A percentile compares a stretch with the other conserved stretches of the same genome.
These are phyloP conservation scores for Globisporangium middletonii DNA, from an alignment of 352 stramenopile genomes.

Conservation along the genomic window DNA sequence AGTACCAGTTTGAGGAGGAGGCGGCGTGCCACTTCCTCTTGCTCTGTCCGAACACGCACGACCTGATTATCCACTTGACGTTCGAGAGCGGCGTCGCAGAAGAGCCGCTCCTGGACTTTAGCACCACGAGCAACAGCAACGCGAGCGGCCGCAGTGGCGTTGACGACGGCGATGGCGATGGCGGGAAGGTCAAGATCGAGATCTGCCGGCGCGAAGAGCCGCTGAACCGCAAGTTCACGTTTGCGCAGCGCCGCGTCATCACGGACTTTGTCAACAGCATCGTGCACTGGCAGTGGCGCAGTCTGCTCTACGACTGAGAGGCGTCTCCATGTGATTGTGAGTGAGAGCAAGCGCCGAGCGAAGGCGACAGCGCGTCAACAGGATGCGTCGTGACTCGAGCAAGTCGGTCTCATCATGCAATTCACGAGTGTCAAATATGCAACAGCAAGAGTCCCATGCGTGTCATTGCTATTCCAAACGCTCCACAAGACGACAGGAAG, in stretches of 20 bases:
- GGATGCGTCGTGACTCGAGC: no score
- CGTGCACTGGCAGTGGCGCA: slow-evolving; percentile 86
- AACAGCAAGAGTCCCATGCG: no score
- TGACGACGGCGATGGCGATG: not conserved
- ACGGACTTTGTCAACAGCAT: slow-evolving; percentile 85
- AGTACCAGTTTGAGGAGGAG: slow-evolving; percentile 82
- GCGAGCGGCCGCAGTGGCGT: slow-evolving; percentile 6
- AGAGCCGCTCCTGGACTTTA: slow-evolving; percentile 10
- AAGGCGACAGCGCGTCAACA: not conserved
- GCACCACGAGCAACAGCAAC: slow-evolving; percentile 17
- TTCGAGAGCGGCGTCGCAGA: slow-evolving; percentile 41
- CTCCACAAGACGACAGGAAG: no score
- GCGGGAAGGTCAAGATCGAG: slow-evolving; percentile 39
- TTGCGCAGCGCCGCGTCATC: slow-evolving; percentile 76
- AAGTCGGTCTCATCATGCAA: no score
- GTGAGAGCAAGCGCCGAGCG: not conserved
- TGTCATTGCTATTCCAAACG: no score
- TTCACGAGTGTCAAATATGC: no score
- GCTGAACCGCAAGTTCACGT: slow-evolving; percentile 69
- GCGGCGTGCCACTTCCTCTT: slow-evolving; percentile 71
- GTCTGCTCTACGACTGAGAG: slow-evolving; percentile 78
- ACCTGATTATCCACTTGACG: slow-evolving; percentile 85
- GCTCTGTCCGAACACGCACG: slow-evolving; percentile 74
- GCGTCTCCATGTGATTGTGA: not conserved
- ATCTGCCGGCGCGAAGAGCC: slow-evolving; percentile 84